phyloP scores from a whole-genome alignment of 139 green algal genomes.

The Tetradesmus obliquus region DNA sequence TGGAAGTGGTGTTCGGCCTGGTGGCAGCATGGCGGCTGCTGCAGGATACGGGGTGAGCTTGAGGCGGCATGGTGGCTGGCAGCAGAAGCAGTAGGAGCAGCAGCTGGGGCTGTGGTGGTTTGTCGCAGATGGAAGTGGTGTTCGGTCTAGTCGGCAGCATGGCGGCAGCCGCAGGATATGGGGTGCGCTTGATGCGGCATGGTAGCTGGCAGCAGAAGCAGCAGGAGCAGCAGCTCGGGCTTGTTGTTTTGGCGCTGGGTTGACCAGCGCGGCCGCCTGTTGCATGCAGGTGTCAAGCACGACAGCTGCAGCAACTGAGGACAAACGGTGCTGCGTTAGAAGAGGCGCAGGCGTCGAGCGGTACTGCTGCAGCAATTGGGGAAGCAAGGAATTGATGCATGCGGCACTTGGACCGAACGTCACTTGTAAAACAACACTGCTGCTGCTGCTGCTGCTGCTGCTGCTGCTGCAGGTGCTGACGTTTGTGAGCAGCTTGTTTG shows the following conservation, averaged over 20 bases:
- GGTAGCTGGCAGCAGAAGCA: not conserved
- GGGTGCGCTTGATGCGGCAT: too few species aligned
- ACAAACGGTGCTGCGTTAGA: too few species aligned
- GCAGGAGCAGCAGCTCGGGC: not conserved
- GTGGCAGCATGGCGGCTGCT: conserved; percentile 43
- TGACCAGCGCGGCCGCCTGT: too few species aligned
- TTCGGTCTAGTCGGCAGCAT: not conserved
- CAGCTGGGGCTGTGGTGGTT: not conserved
- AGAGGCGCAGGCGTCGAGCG: not conserved
- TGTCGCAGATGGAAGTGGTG: not conserved
- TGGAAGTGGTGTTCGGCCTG: too few species aligned
- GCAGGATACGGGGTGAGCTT: conserved; percentile 55
- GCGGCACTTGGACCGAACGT: too few species aligned
- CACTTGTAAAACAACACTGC: not conserved
- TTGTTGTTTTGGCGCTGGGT: not conserved
- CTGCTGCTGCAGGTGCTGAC: conserved; percentile 38
- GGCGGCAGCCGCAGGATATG: too few species aligned
- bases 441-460: not conserved
- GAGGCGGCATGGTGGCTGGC: not conserved
- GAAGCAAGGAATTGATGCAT: not conserved
- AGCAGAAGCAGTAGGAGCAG: not conserved
- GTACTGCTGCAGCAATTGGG: not conserved
- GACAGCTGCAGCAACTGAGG: too few species aligned
- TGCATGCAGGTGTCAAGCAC: too few species aligned
- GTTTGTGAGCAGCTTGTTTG: conserved; percentile 92